Evolutionary conservation across 495 filamentous ascomycete genomes (phyloP).

Genomic region (Penicillium tannophilum): DNA sequence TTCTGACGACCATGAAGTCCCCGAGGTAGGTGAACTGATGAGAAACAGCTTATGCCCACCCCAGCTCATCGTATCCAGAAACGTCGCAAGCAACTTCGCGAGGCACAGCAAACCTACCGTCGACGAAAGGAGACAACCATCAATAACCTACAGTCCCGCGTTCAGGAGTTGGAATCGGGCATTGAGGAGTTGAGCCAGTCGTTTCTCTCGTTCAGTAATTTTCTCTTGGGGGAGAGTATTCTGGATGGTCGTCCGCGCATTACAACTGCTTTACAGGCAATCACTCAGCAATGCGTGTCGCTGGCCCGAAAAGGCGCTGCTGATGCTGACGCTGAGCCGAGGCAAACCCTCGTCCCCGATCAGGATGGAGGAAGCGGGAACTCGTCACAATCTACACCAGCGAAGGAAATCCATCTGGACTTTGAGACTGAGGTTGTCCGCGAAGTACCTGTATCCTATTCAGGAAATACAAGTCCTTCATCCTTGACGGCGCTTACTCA

Average conservation of each 20-base stretch:
- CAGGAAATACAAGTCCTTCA: neutral
- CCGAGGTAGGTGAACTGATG: constrained; percentile 23
- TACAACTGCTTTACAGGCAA: constrained; percentile 44
- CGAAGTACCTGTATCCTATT: constrained; percentile 2
- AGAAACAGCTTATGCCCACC: neutral
- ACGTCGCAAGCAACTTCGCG: constrained; percentile 81
- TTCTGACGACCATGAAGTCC: constrained; percentile 27
- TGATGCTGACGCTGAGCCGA: constrained; percentile 15
- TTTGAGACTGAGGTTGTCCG: constrained; percentile 15
- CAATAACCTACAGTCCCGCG: constrained; percentile 66
- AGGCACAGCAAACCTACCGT: constrained; percentile 84
- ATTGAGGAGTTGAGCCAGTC: constrained; percentile 76
- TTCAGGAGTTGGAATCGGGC: constrained; percentile 63
- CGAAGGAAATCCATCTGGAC: constrained; percentile 7
- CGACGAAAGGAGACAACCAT: constrained; percentile 87
- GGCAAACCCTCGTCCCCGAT: neutral
- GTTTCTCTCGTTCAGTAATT: constrained; percentile 72
- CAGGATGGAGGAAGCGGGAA: neutral
- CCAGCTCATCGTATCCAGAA: constrained; percentile 22
- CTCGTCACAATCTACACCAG: constrained; percentile 1
- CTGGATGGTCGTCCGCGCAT: constrained; percentile 38
- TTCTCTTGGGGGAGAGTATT: constrained; percentile 50
- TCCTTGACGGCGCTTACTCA: constrained; percentile 9
- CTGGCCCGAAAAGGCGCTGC: constrained; percentile 39
- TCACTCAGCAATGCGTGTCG: constrained; percentile 49